Conservation (phyloP, 1,139 yeast species). For the Tardiomyces depauwii region DNA sequence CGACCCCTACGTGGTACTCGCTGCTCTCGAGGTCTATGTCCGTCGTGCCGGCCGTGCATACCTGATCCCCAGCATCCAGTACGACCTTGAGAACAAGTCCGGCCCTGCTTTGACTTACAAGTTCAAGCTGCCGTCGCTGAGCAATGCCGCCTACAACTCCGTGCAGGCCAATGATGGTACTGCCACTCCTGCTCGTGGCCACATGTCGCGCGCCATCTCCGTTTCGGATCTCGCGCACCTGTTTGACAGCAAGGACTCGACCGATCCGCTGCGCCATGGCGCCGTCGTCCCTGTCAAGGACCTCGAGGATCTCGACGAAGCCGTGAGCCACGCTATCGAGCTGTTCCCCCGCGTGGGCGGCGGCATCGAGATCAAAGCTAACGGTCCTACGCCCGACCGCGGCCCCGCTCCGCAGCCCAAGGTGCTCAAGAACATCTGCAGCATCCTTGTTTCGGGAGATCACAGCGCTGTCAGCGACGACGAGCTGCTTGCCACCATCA, state of each 20-base stretch:
- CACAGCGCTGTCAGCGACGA: slow-evolving; percentile 47
- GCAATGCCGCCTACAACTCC: slow-evolving; percentile 42
- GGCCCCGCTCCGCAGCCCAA: slow-evolving; percentile 16
- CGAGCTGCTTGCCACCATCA: slow-evolving; percentile 51
- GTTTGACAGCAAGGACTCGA: slow-evolving; percentile 49
- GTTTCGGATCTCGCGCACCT: slow-evolving; percentile 86
- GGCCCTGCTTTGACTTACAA: slow-evolving; percentile 78
- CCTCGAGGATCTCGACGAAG: slow-evolving; percentile 82
- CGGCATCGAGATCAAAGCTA: slow-evolving; percentile 18
- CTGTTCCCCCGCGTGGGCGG: slow-evolving; percentile 39
- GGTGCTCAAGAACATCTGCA: slow-evolving; percentile 63
- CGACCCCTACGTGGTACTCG: slow-evolving; percentile 85
- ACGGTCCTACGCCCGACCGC: slow-evolving; percentile 19
- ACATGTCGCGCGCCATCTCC: slow-evolving; percentile 66
- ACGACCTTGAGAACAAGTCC: slow-evolving; percentile 42
- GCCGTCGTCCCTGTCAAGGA: slow-evolving; percentile 73
- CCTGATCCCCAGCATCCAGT: slow-evolving; percentile 65
- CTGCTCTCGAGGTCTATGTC: slow-evolving; percentile 93
- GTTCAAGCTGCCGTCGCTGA: slow-evolving; percentile 71
- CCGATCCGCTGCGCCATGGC: slow-evolving; percentile 71
- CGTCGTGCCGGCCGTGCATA: slow-evolving; percentile 97
- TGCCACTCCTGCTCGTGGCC: slow-evolving; percentile 15
- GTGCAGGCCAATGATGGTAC: slow-evolving; percentile 12
- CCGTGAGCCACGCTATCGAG: slow-evolving; percentile 65
- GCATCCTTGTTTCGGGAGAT: slow-evolving; percentile 59